Percentiles rank a stretch among this genome's conserved stretches.
Evolutionary conservation across 225 moss, liverwort and hornwort genomes (phyloP).

Genomic region (Thuidium tamariscinum): DNA sequence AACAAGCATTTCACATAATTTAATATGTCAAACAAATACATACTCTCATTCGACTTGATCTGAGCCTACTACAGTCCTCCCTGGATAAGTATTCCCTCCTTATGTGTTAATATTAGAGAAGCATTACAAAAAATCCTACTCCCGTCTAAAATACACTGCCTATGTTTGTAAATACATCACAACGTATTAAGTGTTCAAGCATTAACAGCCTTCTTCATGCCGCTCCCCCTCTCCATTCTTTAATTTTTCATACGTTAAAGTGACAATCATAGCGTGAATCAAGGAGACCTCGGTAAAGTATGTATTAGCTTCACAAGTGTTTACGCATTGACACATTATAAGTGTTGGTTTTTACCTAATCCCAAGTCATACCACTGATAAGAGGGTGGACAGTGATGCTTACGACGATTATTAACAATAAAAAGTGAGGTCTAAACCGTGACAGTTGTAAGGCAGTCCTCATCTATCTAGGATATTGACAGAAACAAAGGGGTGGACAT

Average conservation of each 20-base stretch:
- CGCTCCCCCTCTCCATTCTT: neutral
- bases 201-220: neutral
- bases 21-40: neutral
- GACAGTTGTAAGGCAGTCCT: neutral
- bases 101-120: neutral
- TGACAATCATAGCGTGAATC: neutral
- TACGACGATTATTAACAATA: neutral
- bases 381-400: neutral
- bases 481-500: neutral
- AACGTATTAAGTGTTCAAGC: neutral
- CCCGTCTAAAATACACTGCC: neutral
- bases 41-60: neutral
- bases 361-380: neutral
- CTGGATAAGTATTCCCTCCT: neutral
- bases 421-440: neutral
- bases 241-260: too few relatives aligned
- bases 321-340: neutral
- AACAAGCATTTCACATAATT: neutral
- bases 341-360: neutral
- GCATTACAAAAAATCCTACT: neutral
- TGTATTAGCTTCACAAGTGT: neutral
- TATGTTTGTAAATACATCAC: neutral
- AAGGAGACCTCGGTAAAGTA: neutral
- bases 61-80: neutral
- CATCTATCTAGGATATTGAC: neutral